These are phyloP conservation scores for Ophiostoma sp. DNA, from an alignment of 2,329 filamentous ascomycete species.

Conservation along the genomic window DNA sequence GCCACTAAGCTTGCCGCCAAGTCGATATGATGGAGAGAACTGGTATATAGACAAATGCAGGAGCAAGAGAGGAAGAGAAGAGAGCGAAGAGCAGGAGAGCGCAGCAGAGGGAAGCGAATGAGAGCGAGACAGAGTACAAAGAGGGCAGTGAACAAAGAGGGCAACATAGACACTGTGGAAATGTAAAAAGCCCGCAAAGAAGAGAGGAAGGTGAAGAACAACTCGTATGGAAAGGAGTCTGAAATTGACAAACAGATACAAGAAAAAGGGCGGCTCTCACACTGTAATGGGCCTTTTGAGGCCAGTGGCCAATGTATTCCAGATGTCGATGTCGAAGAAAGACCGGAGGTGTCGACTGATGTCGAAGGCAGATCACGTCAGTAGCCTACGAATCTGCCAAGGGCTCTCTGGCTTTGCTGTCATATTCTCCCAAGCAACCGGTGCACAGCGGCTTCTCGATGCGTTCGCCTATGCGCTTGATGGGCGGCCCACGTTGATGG, in stretches of 20 bases:
- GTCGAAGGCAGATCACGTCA: not conserved
- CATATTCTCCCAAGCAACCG: too few species aligned
- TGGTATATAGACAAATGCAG: too few species aligned
- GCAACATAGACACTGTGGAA: not conserved
- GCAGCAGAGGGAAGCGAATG: not conserved
- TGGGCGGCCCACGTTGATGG: too few species aligned
- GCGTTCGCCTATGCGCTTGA: too few species aligned
- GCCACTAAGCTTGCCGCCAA: conserved; percentile 17
- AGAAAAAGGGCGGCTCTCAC: not conserved
- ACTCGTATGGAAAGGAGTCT: not conserved
- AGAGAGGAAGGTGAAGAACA: not conserved
- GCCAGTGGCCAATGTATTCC: not conserved
- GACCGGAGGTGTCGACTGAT: not conserved
- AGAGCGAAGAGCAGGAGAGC: not conserved
- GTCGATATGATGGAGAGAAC: not conserved
- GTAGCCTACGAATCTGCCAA: not conserved
- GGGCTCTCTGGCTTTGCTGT: not conserved
- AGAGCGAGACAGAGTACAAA: not conserved
- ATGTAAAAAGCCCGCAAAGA: not conserved
- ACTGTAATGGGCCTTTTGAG: not conserved
- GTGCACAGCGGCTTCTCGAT: too few species aligned
- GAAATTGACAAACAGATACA: not conserved
- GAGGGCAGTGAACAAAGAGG: not conserved
- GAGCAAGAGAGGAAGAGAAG: too few species aligned
- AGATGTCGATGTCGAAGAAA: not conserved